Percentiles rank a stretch among this genome's conserved stretches.
Conservation (phyloP, 129 eudicot species). For the Chrysanthemum makinoi region DNA sequence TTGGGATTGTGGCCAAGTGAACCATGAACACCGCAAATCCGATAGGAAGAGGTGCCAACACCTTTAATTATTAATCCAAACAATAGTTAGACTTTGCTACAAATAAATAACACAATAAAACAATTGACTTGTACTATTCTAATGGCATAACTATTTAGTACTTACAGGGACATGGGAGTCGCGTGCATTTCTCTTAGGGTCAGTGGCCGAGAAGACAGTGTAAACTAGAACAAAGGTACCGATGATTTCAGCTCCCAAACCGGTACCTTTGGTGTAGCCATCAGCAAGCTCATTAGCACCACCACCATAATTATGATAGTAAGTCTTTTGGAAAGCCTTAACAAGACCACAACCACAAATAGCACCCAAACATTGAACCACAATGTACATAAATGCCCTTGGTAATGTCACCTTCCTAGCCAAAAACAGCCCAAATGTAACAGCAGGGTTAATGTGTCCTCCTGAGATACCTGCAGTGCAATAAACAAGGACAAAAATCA, state of each 20-base stretch:
- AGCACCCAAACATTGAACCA: slow-evolving; percentile 74
- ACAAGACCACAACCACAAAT: slow-evolving; percentile 67
- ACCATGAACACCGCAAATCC: slow-evolving; percentile 83
- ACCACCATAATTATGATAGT: slow-evolving; percentile 49
- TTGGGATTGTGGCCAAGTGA: slow-evolving; percentile 71
- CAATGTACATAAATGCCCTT: slow-evolving; percentile 54
- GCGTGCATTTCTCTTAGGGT: slow-evolving; percentile 72
- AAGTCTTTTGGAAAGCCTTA: slow-evolving; percentile 54
- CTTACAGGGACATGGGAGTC: slow-evolving; percentile 79
- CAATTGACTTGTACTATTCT: no score
- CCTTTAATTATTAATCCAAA: slow-evolving; percentile 25
- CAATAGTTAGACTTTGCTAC: neutral
- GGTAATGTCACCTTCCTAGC: slow-evolving; percentile 54
- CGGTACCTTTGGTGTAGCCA: slow-evolving; percentile 65
- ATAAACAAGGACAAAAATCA: slow-evolving; percentile 70
- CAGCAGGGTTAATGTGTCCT: slow-evolving; percentile 75
- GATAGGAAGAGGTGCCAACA: slow-evolving; percentile 72
- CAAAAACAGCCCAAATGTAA: slow-evolving; percentile 62
- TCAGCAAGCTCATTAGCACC: slow-evolving; percentile 51
- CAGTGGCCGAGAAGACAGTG: slow-evolving; percentile 81
- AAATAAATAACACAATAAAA: no score
- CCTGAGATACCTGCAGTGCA: slow-evolving; percentile 83
- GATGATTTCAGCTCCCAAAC: slow-evolving; percentile 59
- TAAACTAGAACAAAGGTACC: slow-evolving; percentile 64
- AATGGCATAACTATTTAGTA: neutral